Evolutionary conservation across 2,329 filamentous ascomycete genomes (phyloP).

Genomic region (Hirsutella thompsonii): DNA sequence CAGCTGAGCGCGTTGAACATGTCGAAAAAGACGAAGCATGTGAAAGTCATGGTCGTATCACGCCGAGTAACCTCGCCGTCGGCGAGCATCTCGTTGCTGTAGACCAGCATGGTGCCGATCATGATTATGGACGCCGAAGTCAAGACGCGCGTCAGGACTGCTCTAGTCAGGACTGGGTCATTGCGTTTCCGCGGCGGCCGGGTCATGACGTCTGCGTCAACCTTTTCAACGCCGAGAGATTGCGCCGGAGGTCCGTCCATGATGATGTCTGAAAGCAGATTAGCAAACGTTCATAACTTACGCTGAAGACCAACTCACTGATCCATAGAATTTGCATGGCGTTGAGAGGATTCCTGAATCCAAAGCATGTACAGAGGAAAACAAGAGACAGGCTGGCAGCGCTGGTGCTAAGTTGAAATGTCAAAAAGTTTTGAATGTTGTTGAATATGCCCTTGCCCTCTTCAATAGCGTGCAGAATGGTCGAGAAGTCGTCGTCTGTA

Average conservation of each 20-base stretch:
- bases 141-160: conserved; percentile 71
- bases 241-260: conserved; percentile 98
- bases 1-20: conserved; percentile 98
- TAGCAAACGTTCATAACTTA: neutral
- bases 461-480: conserved; percentile 89
- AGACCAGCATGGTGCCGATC: conserved; percentile 80
- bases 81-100: conserved; percentile 78
- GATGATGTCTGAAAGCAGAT: conserved; percentile 62
- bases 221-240: conserved; percentile 88
- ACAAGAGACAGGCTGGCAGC: conserved; percentile 87
- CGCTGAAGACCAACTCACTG: conserved; percentile 48
- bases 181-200: conserved; percentile 73
- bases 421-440: conserved; percentile 99
- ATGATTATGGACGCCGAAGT: conserved; percentile 85
- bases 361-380: conserved; percentile 80
- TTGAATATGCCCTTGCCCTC: conserved; percentile 99
- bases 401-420: conserved; percentile 94
- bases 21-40: conserved; percentile 96
- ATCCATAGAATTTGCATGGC: conserved; percentile 99
- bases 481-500: conserved; percentile 80
- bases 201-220: conserved; percentile 89
- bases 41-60: conserved; percentile 99
- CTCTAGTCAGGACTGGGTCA: conserved; percentile 80
- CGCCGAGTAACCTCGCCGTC: conserved; percentile 77
- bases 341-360: conserved; percentile 90